Conservation (phyloP, 805 yeast genomes). For the Starmerella etchellsii region DNA sequence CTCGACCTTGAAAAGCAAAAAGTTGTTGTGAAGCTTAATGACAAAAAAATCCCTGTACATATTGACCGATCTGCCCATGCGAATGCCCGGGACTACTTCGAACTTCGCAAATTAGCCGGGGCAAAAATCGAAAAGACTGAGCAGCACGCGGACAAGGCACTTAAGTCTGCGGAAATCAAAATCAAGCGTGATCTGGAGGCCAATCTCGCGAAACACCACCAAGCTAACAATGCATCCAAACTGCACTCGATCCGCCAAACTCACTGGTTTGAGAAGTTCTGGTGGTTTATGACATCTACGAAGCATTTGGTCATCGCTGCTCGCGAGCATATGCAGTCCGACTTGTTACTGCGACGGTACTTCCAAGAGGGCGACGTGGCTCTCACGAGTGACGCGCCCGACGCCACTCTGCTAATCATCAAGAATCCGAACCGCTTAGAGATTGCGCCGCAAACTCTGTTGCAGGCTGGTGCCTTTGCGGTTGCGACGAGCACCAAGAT, state of each 20-base stretch:
- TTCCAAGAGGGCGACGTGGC: conserved; percentile 60
- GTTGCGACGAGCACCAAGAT: conserved; percentile 58
- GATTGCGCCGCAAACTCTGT: conserved; percentile 72
- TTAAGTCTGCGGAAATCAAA: conserved; percentile 68
- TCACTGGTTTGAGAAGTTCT: conserved; percentile 86
- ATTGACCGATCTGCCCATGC: conserved; percentile 69
- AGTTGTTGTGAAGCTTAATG: conserved; percentile 39
- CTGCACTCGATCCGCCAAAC: conserved; percentile 55
- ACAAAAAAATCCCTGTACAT: conserved; percentile 49
- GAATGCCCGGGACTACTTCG: conserved; percentile 72
- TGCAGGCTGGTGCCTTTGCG: conserved; percentile 84
- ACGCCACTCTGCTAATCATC: conserved; percentile 62
- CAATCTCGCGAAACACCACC: conserved; percentile 42
- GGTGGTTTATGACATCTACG: conserved; percentile 78
- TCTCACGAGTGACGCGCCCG: conserved; percentile 62
- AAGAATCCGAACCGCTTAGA: conserved; percentile 55
- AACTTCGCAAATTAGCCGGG: conserved; percentile 58
- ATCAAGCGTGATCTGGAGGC: conserved; percentile 59
- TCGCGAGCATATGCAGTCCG: conserved; percentile 65
- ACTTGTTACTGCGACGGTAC: conserved; percentile 65
- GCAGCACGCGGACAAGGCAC: conserved; percentile 60
- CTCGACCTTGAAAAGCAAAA: conserved; percentile 62
- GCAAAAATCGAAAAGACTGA: conserved; percentile 72
- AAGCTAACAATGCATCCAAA: conserved; percentile 26
- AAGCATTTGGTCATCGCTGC: conserved; percentile 81